These are phyloP conservation scores for Ammopiptanthus mongolicus DNA, from an alignment of 306 rosid genomes.

Conservation along the genomic window DNA sequence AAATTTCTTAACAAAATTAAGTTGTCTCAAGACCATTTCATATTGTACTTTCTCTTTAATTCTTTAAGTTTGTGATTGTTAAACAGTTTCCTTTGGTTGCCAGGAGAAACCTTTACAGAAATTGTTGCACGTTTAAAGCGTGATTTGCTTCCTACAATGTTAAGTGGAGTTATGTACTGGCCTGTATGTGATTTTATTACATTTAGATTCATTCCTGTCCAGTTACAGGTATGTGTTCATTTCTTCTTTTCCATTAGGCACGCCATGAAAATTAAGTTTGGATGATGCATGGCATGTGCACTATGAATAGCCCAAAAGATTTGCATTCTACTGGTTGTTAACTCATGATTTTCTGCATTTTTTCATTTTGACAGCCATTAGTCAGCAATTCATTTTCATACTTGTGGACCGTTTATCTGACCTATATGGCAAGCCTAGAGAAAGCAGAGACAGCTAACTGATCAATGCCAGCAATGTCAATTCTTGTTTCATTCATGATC, in stretches of 20 bases:
- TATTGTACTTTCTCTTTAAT: background rate
- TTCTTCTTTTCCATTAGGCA: background rate
- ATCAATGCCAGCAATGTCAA: conserved; percentile 10
- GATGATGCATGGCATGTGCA: background rate
- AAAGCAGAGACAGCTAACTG: conserved; percentile 45
- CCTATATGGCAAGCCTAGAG: conserved; percentile 86
- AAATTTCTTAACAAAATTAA: background rate
- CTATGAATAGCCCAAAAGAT: background rate
- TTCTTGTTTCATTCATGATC: conserved; percentile 10
- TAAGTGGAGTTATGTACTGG: conserved; percentile 83
- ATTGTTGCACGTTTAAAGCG: conserved; percentile 68
- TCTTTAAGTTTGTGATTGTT: background rate
- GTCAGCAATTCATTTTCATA: conserved; percentile 93
- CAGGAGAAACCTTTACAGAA: conserved; percentile 75
- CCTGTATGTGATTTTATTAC: conserved; percentile 88
- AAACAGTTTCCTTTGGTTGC: conserved; percentile 22
- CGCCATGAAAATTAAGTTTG: conserved; percentile 4
- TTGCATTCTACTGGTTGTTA: background rate
- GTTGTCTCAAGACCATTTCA: background rate
- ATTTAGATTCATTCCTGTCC: conserved; percentile 81
- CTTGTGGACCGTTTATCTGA: conserved; percentile 87
- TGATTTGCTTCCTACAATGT: conserved; percentile 70
- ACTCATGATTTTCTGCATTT: conserved; percentile 20
- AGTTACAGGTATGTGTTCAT: conserved; percentile 63
- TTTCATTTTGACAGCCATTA: conserved; percentile 60